A percentile compares a stretch with the other conserved stretches of the same genome.
Evolutionary conservation across 257 asterid genomes (phyloP).

Genomic region (Thymus quinquecostatus): DNA sequence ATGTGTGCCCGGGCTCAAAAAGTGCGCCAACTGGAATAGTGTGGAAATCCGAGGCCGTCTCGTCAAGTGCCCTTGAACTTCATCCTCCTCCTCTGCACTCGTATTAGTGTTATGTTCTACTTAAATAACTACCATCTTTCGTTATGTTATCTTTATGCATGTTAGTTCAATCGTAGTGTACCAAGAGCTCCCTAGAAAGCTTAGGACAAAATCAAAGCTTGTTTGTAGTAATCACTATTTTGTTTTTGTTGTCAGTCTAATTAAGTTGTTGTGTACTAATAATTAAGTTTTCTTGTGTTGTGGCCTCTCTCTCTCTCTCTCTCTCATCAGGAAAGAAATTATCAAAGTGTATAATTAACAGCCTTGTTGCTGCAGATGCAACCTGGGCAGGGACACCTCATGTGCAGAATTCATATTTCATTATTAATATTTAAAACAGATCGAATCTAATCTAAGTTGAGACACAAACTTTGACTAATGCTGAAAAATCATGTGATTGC

Average conservation of each 20-base stretch:
- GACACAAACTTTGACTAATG: conserved; percentile 38
- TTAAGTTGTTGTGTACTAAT: not conserved
- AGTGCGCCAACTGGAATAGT: conserved; percentile 33
- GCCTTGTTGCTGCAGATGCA: not conserved
- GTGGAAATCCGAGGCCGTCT: conserved; percentile 30
- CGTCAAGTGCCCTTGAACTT: conserved; percentile 40
- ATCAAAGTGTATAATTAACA: no score
- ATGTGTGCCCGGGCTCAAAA: conserved; percentile 38
- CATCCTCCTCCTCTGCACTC: not conserved
- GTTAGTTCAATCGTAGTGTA: not conserved
- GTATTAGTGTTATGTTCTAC: not conserved
- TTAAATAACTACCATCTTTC: no score
- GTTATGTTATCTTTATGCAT: no score
- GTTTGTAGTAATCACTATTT: not conserved
- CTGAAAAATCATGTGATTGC: conserved; percentile 41
- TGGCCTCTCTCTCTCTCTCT: not conserved
- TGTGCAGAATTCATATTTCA: conserved; percentile 28
- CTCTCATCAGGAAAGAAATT: not conserved
- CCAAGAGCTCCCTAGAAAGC: no score
- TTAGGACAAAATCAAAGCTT: not conserved
- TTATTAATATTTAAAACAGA: not conserved
- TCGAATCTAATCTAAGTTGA: conserved; percentile 25
- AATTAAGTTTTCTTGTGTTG: not conserved
- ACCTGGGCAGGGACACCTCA: conserved; percentile 31
- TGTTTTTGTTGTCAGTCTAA: not conserved